Base-by-base conservation (phyloP, 1,284 basidiomycete genomes). In the Thecaphora frezii region DNA sequence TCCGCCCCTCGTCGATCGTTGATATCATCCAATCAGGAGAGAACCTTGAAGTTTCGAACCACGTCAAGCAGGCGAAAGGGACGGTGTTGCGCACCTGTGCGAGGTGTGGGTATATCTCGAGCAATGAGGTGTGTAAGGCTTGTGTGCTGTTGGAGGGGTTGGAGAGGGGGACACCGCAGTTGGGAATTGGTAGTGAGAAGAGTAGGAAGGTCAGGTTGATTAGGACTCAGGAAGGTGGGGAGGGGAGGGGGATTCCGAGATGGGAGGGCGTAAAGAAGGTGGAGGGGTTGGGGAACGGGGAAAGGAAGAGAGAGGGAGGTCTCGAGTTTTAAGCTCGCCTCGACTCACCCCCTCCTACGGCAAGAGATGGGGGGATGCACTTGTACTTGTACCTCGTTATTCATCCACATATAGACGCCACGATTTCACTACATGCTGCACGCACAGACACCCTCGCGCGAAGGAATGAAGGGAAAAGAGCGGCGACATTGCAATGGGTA, bases 1-100 rank as follows among this genome's bases (percentile, higher is more conserved):
- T 93, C 33, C 85, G 94, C 19, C 93, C 96, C 0, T 91, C 89
- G 69, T 90, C 91, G 2, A 97, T 98, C 64, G 90, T 99, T 55
- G 94, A 99, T 77, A 96, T 98, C 62, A 97, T 98, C 48, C 90
- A 71, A 23, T 59, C 62, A 12, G 70, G 72, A 24, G 76, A 78
- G 50, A 64, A 68, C 25, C 52, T 78, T 43, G 69, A 72, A 45
- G 63, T 73, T 8, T 56, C 53, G 0, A 21, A 38, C 12, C 49
- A 58, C 3, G 72, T 64, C 38, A 60, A 70, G 38, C 58, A 71
- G 54, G 68, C 65, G 33, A 69, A 56, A 42, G 64, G 73, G 39
- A 58, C 69, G 4, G 63, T 66, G 39, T 62, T 77, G 57, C 64
- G 68, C 22, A 55, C 69, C 39, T 78, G 76, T 44, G n/a, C 24